Evolutionary conservation across 192 early-diverging fungal genomes (phyloP).

Genomic region (Spizellomyces punctatus): DNA sequence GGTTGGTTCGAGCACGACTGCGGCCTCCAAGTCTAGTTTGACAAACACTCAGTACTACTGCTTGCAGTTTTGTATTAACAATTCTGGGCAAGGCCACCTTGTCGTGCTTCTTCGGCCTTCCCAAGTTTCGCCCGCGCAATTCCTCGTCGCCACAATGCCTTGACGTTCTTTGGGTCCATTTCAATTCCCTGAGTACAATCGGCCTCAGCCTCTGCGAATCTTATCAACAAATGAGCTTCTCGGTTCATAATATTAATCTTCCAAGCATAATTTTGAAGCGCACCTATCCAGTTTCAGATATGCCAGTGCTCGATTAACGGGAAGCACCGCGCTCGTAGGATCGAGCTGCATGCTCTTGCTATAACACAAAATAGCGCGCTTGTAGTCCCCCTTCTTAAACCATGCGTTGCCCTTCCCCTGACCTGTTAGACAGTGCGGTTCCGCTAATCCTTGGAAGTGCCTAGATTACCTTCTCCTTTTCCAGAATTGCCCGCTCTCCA

Average conservation of each 20-base stretch:
- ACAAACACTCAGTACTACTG: not conserved
- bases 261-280: slow-evolving; percentile 5
- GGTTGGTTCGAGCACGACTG: slow-evolving; percentile 65
- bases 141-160: slow-evolving; percentile 78
- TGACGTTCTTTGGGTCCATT: slow-evolving; percentile 71
- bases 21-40: slow-evolving; percentile 62
- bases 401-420: slow-evolving; percentile 48
- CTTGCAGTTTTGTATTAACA: not conserved
- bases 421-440: too few relatives aligned
- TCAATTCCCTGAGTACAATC: slow-evolving; percentile 66
- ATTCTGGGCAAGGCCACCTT: slow-evolving; percentile 33
- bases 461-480: slow-evolving; percentile 51
- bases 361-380: slow-evolving; percentile 45
- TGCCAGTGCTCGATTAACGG: slow-evolving; percentile 83
- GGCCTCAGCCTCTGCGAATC: slow-evolving; percentile 62
- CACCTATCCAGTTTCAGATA: slow-evolving; percentile 72
- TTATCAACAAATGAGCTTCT: slow-evolving; percentile 25
- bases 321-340: slow-evolving; percentile 56
- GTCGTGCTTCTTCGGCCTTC: slow-evolving; percentile 56
- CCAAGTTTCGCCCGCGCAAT: slow-evolving; percentile 59
- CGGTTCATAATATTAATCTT: not conserved
- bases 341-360: slow-evolving; percentile 65
- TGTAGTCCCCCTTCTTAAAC: slow-evolving; percentile 52
- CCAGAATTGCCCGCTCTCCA: slow-evolving; percentile 44
- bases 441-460: not conserved